Conservation (phyloP, 768 basidiomycete genomes). For the Amanita jacksonii region DNA sequence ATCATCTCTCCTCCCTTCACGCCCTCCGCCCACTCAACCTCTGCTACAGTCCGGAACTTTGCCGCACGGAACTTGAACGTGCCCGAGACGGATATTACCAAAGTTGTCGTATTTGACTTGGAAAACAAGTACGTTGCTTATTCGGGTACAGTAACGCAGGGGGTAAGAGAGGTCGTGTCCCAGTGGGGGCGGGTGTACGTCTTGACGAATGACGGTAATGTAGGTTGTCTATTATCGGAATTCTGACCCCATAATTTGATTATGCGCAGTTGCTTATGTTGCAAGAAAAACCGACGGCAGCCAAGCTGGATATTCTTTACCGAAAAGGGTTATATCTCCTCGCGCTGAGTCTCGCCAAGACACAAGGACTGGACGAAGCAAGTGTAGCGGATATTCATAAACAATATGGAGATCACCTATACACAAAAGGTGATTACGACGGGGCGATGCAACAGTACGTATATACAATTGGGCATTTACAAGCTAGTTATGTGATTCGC, state of each 20-base stretch:
- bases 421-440: slow-evolving; percentile 86
- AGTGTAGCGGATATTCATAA: slow-evolving; percentile 83
- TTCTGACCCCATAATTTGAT: slow-evolving; percentile 34
- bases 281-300: slow-evolving; percentile 69
- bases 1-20: slow-evolving; percentile 83
- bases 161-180: slow-evolving; percentile 75
- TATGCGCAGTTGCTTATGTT: slow-evolving; percentile 54
- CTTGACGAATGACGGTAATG: slow-evolving; percentile 69
- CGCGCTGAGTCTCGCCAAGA: slow-evolving; percentile 76
- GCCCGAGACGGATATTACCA: slow-evolving; percentile 53
- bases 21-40: slow-evolving; percentile 52
- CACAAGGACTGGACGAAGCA: slow-evolving; percentile 60
- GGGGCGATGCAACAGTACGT: slow-evolving; percentile 89
- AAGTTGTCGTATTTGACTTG: slow-evolving; percentile 81
- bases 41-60: slow-evolving; percentile 69
- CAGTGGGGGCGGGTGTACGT: slow-evolving; percentile 79
- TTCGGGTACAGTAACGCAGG: slow-evolving; percentile 69
- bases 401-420: slow-evolving; percentile 87
- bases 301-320: slow-evolving; percentile 84
- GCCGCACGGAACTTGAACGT: slow-evolving; percentile 41
- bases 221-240: slow-evolving; percentile 21
- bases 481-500: slow-evolving; percentile 93
- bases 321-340: slow-evolving; percentile 68
- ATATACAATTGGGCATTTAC: slow-evolving; percentile 79
- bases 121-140: slow-evolving; percentile 90